These are phyloP conservation scores for Bretschneidera sinensis DNA, from an alignment of 345 rosid genomes.

Conservation along the genomic window DNA sequence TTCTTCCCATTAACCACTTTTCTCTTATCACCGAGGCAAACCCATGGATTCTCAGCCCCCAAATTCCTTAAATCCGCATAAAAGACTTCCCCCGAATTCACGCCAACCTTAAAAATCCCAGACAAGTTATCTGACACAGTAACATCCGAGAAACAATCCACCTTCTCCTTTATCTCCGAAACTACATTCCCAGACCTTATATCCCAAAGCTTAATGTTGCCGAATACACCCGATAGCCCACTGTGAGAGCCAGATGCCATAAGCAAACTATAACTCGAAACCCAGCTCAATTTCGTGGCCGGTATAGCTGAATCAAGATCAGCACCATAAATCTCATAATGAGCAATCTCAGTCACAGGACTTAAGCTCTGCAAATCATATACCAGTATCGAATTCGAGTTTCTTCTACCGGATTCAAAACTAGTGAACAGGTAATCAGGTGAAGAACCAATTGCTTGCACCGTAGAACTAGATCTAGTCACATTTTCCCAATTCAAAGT, in stretches of 20 bases:
- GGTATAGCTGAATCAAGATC: slow-evolving; percentile 77
- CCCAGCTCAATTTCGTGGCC: slow-evolving; percentile 76
- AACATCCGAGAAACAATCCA: slow-evolving; percentile 83
- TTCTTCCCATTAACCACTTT: slow-evolving; percentile 57
- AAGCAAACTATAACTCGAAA: slow-evolving; percentile 46
- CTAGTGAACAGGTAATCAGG: slow-evolving; percentile 60
- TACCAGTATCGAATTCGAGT: slow-evolving; percentile 79
- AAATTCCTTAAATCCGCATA: slow-evolving; percentile 61
- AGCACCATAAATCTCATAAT: slow-evolving; percentile 63
- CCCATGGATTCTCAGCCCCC: slow-evolving; percentile 50
- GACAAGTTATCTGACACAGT: slow-evolving; percentile 65
- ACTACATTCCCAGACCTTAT: slow-evolving; percentile 63
- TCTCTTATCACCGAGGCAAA: slow-evolving; percentile 55
- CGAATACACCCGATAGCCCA: slow-evolving; percentile 73
- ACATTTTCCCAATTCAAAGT: slow-evolving; percentile 67
- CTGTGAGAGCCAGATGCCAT: slow-evolving; percentile 91
- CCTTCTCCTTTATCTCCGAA: slow-evolving; percentile 72
- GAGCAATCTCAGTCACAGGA: slow-evolving; percentile 72
- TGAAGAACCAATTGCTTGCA: slow-evolving; percentile 77
- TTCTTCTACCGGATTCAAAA: slow-evolving; percentile 88
- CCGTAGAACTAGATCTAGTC: slow-evolving; percentile 66
- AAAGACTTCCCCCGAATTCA: slow-evolving; percentile 67
- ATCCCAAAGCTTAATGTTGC: slow-evolving; percentile 76
- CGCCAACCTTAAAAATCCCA: slow-evolving; percentile 69
- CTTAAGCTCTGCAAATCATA: slow-evolving; percentile 56